Evolutionary conservation across 1,284 basidiomycete genomes (phyloP), one percentile per base, ranked within the genome.

Genomic region (Tylopilus sp.): DNA sequence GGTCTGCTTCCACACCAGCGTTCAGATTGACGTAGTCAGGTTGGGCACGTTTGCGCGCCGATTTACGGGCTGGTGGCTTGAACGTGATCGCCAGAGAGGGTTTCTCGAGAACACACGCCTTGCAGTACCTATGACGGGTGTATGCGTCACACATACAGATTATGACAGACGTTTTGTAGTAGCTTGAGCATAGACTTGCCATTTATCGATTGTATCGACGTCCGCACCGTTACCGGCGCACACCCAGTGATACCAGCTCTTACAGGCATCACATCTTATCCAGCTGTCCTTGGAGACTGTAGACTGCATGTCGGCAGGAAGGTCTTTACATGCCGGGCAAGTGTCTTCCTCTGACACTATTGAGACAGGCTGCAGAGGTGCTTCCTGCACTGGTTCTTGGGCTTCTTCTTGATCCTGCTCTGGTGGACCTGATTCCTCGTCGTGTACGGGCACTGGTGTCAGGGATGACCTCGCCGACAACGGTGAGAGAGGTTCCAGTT

Each of bases 231-330:
- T 76, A 15, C 82, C 83, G n/a, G 77, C 84, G 66, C 87, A 90
- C 49, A 79, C 73, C 88, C 88, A 90, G 61, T 90, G 87, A 65
- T 82, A 89, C 87, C 87, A 90, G 26, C 70, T 76, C 67, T 84
- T 86, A 71, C 87, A 90, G 28, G 75, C 77, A 59, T 89, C 86
- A 64, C 87, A 90, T 57, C 79, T 71, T 51, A 89, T 78, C 86
- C 85, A 89, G 58, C 44, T 76, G 55, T 86, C 83, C 63, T 82
- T 83, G 52, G 78, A 73, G 43, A 62, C 63, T 10, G 64, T 61
- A 9, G 59, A 55, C 39, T 65, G 57, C 23, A 55, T 23, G 52
- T 61, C 59, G n/a, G 41, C n/a, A 30, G 60, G 52, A 37, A 55
- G 55, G 30, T 68, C 64, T 53, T 63, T 67, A 57, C 74, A 76